phyloP scores from a whole-genome alignment of 192 early-diverging fungal species.

The Coemansia sp. region DNA sequence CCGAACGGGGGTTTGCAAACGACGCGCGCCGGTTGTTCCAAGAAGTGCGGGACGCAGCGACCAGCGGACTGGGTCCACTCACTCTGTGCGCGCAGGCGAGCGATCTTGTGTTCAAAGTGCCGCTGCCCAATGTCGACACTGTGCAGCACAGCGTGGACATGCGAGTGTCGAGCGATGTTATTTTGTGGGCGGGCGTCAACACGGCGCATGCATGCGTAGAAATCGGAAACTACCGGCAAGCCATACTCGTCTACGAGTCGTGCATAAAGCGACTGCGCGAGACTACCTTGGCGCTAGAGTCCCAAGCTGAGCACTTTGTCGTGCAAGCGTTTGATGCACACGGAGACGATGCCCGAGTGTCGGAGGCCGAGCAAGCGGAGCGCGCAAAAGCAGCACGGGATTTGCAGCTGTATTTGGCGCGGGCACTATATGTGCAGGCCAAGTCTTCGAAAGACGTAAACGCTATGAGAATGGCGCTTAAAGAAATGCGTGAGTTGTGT shows the following conservation, averaged over 20 bases:
- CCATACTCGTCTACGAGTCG: slow-evolving; percentile 68
- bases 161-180: slow-evolving; percentile 32
- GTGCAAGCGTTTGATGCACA: neutral
- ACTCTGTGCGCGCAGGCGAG: slow-evolving; percentile 10
- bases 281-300: slow-evolving; percentile 12
- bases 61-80: slow-evolving; percentile 31
- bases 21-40: slow-evolving; percentile 69
- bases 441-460: slow-evolving; percentile 64
- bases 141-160: neutral
- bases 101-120: slow-evolving; percentile 35
- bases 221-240: slow-evolving; percentile 70
- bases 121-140: neutral
- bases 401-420: slow-evolving; percentile 35
- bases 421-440: slow-evolving; percentile 57
- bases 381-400: slow-evolving; percentile 28
- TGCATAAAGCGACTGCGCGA: slow-evolving; percentile 52
- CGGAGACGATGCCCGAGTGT: neutral
- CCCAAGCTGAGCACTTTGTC: neutral
- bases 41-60: slow-evolving; percentile 61
- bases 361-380: slow-evolving; percentile 22
- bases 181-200: slow-evolving; percentile 64
- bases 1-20: slow-evolving; percentile 61
- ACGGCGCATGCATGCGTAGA: slow-evolving; percentile 76
- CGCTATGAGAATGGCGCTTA: slow-evolving; percentile 60
- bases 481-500: slow-evolving; percentile 40